Evolutionary conservation across 2,329 filamentous ascomycete species (phyloP).

Genomic region (Exophiala bonariae): DNA sequence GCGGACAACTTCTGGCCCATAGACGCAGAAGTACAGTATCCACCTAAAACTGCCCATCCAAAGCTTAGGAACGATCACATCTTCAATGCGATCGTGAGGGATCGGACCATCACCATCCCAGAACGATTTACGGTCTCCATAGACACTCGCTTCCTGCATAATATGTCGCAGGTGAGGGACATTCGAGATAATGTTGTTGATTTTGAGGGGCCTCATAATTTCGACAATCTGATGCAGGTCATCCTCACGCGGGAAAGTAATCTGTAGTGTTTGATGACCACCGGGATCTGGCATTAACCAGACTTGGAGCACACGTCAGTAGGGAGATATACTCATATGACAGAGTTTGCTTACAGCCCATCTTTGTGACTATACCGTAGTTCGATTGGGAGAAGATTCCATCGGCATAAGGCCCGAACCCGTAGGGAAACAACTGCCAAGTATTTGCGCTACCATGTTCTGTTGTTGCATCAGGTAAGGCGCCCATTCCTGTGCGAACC

Average conservation of each 20-base stretch:
- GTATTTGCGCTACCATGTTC: conserved; percentile 4
- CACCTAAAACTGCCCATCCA: conserved; percentile 36
- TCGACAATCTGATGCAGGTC: conserved; percentile 37
- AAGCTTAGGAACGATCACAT: conserved; percentile 31
- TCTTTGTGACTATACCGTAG: conserved; percentile 25
- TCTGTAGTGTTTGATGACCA: conserved; percentile 16
- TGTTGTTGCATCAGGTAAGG: conserved; percentile 13
- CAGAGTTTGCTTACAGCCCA: conserved; percentile 12
- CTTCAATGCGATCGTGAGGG: conserved; percentile 35
- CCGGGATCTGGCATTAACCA: conserved; percentile 22
- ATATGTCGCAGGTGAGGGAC: conserved; percentile 32
- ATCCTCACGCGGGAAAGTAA: conserved; percentile 20
- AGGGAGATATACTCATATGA: too few relatives aligned
- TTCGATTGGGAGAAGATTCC: conserved; percentile 38
- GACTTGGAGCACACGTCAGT: conserved; percentile 4
- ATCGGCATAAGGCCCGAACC: conserved; percentile 40
- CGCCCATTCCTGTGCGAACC: conserved; percentile 43
- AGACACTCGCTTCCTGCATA: conserved; percentile 37
- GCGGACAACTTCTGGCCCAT: conserved; percentile 36
- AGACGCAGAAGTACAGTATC: conserved; percentile 39
- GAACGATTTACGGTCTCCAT: conserved; percentile 36
- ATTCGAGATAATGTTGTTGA: conserved; percentile 37
- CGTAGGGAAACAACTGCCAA: conserved; percentile 44
- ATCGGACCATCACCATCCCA: conserved; percentile 35
- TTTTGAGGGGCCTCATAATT: conserved; percentile 48